These are phyloP conservation scores for Neophaeococcomyces mojaviensis DNA, from an alignment of 2,329 filamentous ascomycete genomes.

Conservation along the genomic window DNA sequence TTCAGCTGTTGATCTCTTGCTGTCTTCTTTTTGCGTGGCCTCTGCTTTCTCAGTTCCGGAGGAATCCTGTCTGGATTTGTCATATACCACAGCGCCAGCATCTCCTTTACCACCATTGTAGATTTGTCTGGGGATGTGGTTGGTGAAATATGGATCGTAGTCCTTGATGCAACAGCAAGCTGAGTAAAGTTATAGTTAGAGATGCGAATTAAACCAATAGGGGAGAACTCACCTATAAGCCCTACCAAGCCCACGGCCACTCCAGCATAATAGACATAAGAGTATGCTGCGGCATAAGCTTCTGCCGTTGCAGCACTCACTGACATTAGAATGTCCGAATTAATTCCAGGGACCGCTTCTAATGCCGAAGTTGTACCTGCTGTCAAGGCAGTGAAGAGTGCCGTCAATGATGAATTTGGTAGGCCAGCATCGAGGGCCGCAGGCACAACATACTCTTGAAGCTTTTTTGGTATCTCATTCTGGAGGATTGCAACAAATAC, in stretches of 20 bases:
- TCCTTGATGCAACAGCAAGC: slow-evolving; percentile 12
- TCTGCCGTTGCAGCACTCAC: slow-evolving; percentile 11
- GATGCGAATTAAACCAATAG: too few species aligned
- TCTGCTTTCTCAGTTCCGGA: too few species aligned
- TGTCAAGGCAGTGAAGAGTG: slow-evolving; percentile 16
- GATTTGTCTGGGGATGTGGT: slow-evolving; percentile 13
- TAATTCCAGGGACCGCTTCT: slow-evolving; percentile 14
- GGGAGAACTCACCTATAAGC: slow-evolving; percentile 13
- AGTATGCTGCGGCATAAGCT: slow-evolving; percentile 18
- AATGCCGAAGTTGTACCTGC: slow-evolving; percentile 14
- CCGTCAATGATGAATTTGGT: slow-evolving; percentile 15
- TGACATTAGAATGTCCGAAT: slow-evolving; percentile 11
- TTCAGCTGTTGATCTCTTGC: too few species aligned
- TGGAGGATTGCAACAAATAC: slow-evolving; percentile 15
- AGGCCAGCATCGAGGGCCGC: slow-evolving; percentile 18
- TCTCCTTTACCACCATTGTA: too few species aligned
- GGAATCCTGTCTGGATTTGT: too few species aligned
- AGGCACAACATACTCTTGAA: slow-evolving; percentile 11
- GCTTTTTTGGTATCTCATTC: slow-evolving; percentile 20
- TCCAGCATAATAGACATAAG: slow-evolving; percentile 23
- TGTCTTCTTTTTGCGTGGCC: too few species aligned
- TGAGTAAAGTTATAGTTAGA: too few species aligned
- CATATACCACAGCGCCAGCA: too few species aligned
- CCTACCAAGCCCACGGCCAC: slow-evolving; percentile 17
- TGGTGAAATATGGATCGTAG: slow-evolving; percentile 22